These are phyloP conservation scores for Chaetoscypha palmicola DNA, from an alignment of 2,329 filamentous ascomycete genomes.

Conservation along the genomic window DNA sequence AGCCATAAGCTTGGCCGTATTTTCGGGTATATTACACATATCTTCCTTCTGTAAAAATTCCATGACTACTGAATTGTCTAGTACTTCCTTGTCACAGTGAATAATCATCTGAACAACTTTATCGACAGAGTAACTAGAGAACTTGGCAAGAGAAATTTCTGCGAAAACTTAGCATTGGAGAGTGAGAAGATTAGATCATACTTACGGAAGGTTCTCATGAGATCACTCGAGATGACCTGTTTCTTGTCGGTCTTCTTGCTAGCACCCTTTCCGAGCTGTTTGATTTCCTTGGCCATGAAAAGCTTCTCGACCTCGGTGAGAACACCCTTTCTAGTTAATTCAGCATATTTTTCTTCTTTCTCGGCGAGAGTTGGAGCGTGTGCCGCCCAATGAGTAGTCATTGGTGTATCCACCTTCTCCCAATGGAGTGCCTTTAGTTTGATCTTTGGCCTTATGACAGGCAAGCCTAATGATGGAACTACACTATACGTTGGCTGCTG, in stretches of 20 bases:
- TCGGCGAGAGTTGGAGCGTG: conserved; percentile 80
- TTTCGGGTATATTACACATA: conserved; percentile 86
- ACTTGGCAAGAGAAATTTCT: conserved; percentile 88
- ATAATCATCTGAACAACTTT: conserved; percentile 90
- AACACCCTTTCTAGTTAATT: conserved; percentile 89
- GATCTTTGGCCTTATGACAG: conserved; percentile 89
- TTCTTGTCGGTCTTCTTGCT: conserved; percentile 87
- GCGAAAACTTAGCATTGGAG: conserved; percentile 10
- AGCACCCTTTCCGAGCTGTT: conserved; percentile 64
- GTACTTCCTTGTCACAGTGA: conserved; percentile 81
- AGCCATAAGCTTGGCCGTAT: conserved; percentile 82
- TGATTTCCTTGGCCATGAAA: conserved; percentile 96
- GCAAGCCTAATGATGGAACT: conserved; percentile 57
- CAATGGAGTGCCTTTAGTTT: conserved; percentile 99
- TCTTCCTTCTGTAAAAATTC: conserved; percentile 93
- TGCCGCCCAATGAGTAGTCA: conserved; percentile 87
- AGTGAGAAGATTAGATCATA: conserved; percentile 9
- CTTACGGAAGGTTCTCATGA: conserved; percentile 78
- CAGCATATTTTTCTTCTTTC: conserved; percentile 91
- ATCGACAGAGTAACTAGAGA: conserved; percentile 75
- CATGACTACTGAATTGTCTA: conserved; percentile 90
- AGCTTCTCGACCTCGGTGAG: conserved; percentile 96
- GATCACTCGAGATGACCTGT: conserved; percentile 85
- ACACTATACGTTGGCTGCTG: conserved; percentile 48
- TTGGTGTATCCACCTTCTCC: conserved; percentile 93